Percentiles rank a stretch among this genome's conserved stretches.
Conservation (phyloP, 2,329 filamentous ascomycete genomes). For the Fusarium cyanostomum region DNA sequence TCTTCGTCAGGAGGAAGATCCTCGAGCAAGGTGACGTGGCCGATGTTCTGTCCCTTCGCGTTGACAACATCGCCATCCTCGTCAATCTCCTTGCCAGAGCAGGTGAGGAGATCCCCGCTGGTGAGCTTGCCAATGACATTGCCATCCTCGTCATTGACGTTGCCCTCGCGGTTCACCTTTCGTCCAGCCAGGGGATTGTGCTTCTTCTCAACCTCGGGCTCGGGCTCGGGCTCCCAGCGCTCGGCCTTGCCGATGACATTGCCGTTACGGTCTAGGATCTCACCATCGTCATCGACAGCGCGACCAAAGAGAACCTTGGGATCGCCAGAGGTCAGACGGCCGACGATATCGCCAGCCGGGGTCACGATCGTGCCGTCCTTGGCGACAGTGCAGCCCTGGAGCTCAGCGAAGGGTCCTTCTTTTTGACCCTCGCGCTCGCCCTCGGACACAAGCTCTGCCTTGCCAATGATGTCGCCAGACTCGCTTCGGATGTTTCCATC, state of each 20-base stretch:
- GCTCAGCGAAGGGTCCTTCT: constrained; percentile 76
- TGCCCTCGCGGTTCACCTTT: constrained; percentile 67
- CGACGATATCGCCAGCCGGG: constrained; percentile 74
- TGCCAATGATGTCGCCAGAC: constrained; percentile 74
- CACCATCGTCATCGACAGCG: constrained; percentile 81
- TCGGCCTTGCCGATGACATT: constrained; percentile 67
- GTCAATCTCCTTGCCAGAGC: constrained; percentile 75
- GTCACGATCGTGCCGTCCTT: constrained; percentile 77
- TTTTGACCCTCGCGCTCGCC: constrained; percentile 69
- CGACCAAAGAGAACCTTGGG: constrained; percentile 77
- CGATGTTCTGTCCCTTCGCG: constrained; percentile 71
- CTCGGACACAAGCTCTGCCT: constrained; percentile 73
- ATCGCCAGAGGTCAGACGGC: constrained; percentile 76
- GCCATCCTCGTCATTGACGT: constrained; percentile 66
- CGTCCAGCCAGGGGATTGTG: constrained; percentile 63
- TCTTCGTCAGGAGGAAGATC: constrained; percentile 60
- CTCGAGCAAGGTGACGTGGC: constrained; percentile 73
- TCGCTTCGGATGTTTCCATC: constrained; percentile 78
- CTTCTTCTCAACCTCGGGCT: constrained; percentile 62
- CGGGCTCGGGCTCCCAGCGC: constrained; percentile 59
- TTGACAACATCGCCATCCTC: constrained; percentile 77
- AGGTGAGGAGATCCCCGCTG: constrained; percentile 71
- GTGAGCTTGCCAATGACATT: constrained; percentile 73
- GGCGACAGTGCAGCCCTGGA: constrained; percentile 70
- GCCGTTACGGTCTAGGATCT: constrained; percentile 80